Conservation (phyloP, 495 filamentous ascomycete genomes). For the Podospora appendiculata region DNA sequence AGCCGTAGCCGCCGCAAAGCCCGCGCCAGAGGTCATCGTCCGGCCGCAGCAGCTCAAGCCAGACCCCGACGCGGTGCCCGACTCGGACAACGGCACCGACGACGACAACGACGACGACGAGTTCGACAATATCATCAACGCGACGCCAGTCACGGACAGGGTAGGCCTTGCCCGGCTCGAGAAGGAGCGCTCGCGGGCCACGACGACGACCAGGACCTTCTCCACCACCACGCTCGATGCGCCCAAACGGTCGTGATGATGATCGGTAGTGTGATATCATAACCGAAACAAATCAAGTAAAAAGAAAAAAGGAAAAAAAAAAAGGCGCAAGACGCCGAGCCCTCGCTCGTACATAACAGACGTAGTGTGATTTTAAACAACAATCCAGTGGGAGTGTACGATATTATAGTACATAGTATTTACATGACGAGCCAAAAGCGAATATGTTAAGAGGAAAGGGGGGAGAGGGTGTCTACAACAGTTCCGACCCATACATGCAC, state of each 20-base stretch:
- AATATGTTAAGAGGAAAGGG: no score
- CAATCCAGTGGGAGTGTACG: no score
- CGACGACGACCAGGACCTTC: slow-evolving; percentile 20
- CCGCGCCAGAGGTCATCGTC: slow-evolving; percentile 50
- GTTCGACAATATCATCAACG: slow-evolving; percentile 89
- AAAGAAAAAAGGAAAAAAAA: neutral
- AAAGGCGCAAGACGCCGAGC: no score
- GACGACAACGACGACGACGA: slow-evolving; percentile 53
- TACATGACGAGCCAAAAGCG: no score
- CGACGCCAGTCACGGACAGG: slow-evolving; percentile 76
- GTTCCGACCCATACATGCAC: no score
- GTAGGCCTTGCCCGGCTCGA: slow-evolving; percentile 50
- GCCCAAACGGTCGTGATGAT: slow-evolving; percentile 19
- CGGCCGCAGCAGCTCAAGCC: slow-evolving; percentile 43
- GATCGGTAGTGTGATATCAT: neutral
- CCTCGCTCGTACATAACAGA: no score
- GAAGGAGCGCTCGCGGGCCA: slow-evolving; percentile 31
- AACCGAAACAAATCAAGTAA: neutral
- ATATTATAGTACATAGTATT: no score
- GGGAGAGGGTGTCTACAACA: no score
- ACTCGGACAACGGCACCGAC: slow-evolving; percentile 62
- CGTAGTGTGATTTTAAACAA: no score
- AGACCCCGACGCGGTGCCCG: slow-evolving; percentile 67
- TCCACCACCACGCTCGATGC: slow-evolving; percentile 20
- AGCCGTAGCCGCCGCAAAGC: slow-evolving; percentile 22